Conservation (phyloP, 352 stramenopile genomes). For the Phytophthora rubi region DNA sequence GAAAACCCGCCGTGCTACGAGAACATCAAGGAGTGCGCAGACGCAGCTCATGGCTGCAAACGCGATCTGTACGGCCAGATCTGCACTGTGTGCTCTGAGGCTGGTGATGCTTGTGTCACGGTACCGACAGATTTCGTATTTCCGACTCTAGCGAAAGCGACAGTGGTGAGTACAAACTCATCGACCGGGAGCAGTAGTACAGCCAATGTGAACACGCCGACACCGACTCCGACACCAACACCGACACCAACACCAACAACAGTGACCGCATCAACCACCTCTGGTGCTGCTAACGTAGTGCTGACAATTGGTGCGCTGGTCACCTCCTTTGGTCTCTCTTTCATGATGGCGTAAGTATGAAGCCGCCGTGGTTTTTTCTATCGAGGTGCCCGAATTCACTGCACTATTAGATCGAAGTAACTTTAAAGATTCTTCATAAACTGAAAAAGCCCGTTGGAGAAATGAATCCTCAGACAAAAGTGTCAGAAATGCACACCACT, state of each 20-base stretch:
- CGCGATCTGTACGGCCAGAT: constrained; percentile 59
- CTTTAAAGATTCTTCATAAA: not conserved
- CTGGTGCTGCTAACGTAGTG: constrained; percentile 2
- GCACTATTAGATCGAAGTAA: not conserved
- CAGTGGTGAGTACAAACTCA: not conserved
- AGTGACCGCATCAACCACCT: constrained; percentile 1
- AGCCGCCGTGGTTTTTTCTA: not conserved
- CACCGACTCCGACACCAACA: not conserved
- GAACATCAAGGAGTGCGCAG: constrained; percentile 49
- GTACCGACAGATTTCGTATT: constrained; percentile 13
- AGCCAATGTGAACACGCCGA: constrained; percentile 5
- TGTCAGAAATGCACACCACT: too few species aligned
- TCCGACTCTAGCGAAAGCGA: constrained; percentile 29
- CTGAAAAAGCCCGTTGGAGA: not conserved
- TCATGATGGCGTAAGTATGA: constrained; percentile 23
- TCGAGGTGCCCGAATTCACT: not conserved
- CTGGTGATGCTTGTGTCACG: constrained; percentile 19
- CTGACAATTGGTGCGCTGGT: constrained; percentile 18
- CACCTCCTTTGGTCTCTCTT: constrained; percentile 16
- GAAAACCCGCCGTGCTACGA: constrained; percentile 63
- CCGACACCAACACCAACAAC: not conserved
- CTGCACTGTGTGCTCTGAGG: constrained; percentile 43
- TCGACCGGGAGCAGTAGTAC: constrained; percentile 8
- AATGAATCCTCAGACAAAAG: too few species aligned
- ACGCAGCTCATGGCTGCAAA: constrained; percentile 50